Percentiles rank a stretch among this genome's conserved stretches.
Conservation (phyloP, 371 early-diverging fungal species). For the Actinomortierella wolfii region DNA sequence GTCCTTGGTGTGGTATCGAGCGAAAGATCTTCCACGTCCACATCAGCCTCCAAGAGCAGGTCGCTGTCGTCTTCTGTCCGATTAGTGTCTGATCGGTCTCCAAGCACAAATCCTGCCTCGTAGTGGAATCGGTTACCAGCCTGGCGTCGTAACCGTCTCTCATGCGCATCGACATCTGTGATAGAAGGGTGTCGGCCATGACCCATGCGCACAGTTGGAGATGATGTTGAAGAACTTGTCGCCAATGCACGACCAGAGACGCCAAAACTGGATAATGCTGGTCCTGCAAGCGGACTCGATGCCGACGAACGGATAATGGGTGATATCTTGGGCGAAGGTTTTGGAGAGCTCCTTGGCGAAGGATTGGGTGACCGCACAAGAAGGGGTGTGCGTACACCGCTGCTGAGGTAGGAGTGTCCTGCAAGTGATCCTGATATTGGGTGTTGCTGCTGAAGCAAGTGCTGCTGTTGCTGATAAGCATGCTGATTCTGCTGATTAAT, state of each 20-base stretch:
- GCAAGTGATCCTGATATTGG: slow-evolving; percentile 1
- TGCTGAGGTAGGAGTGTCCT: slow-evolving; percentile 18
- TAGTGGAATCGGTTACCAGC: slow-evolving; percentile 33
- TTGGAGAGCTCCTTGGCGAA: slow-evolving; percentile 39
- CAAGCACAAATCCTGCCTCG: slow-evolving; percentile 39
- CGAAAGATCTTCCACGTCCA: too few species aligned
- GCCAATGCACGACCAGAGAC: slow-evolving; percentile 27
- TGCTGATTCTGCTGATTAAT: slow-evolving; percentile 14
- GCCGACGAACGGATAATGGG: slow-evolving; percentile 40
- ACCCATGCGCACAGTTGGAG: slow-evolving; percentile 17
- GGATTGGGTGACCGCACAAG: slow-evolving; percentile 40
- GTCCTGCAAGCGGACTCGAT: slow-evolving; percentile 44
- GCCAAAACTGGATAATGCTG: slow-evolving; percentile 29
- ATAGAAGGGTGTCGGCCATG: slow-evolving; percentile 41
- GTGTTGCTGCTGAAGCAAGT: slow-evolving; percentile 3
- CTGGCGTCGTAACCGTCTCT: slow-evolving; percentile 36
- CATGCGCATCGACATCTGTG: slow-evolving; percentile 47
- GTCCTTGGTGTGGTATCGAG: too few species aligned
- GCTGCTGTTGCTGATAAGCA: not conserved
- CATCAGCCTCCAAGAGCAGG: slow-evolving; percentile 17
- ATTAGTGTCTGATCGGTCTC: slow-evolving; percentile 3
- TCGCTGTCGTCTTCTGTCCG: slow-evolving; percentile 24
- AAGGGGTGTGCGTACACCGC: slow-evolving; percentile 23
- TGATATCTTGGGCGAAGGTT: slow-evolving; percentile 37
- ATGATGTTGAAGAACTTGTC: slow-evolving; percentile 6